phyloP scores from a whole-genome alignment of 805 yeast species.

The Pichia heedii region DNA sequence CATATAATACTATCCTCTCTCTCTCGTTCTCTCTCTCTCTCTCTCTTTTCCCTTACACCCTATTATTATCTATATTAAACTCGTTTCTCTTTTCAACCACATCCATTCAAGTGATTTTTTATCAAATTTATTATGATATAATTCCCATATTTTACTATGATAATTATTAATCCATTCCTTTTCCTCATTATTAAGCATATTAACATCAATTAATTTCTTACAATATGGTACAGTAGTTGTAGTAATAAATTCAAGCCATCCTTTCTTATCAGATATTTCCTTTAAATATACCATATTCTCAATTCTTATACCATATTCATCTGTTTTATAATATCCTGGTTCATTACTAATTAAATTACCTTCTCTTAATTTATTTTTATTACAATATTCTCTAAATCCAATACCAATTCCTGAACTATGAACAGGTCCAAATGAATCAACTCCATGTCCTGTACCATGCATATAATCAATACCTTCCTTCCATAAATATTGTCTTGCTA shows the following conservation, averaged over 20 bases:
- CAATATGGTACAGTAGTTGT: slow-evolving; percentile 53
- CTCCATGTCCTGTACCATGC: slow-evolving; percentile 61
- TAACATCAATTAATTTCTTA: slow-evolving; percentile 38
- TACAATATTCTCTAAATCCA: slow-evolving; percentile 44
- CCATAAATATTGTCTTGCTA: slow-evolving; percentile 56
- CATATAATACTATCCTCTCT: too few species aligned
- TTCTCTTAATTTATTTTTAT: slow-evolving; percentile 33
- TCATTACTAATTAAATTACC: slow-evolving; percentile 53
- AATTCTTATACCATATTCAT: slow-evolving; percentile 51
- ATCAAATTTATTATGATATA: slow-evolving; percentile 30
- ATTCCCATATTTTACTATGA: slow-evolving; percentile 39
- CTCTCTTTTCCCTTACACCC: too few species aligned
- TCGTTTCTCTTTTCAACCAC: slow-evolving; percentile 46
- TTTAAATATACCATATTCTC: slow-evolving; percentile 41
- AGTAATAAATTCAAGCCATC: slow-evolving; percentile 45
- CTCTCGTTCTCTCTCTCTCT: too few species aligned
- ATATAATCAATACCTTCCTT: slow-evolving; percentile 46
- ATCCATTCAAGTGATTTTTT: slow-evolving; percentile 31
- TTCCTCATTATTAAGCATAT: slow-evolving; percentile 38
- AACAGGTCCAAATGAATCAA: slow-evolving; percentile 52
- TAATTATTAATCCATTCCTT: slow-evolving; percentile 41
- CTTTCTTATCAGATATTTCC: slow-evolving; percentile 28
- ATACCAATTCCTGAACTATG: slow-evolving; percentile 61
- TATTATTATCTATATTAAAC: too few species aligned
- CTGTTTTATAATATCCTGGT: slow-evolving; percentile 55